Evolutionary conservation across 2,329 filamentous ascomycete species (phyloP), one percentile per base, ranked within the genome.

Genomic region (Byssothecium circinans): DNA sequence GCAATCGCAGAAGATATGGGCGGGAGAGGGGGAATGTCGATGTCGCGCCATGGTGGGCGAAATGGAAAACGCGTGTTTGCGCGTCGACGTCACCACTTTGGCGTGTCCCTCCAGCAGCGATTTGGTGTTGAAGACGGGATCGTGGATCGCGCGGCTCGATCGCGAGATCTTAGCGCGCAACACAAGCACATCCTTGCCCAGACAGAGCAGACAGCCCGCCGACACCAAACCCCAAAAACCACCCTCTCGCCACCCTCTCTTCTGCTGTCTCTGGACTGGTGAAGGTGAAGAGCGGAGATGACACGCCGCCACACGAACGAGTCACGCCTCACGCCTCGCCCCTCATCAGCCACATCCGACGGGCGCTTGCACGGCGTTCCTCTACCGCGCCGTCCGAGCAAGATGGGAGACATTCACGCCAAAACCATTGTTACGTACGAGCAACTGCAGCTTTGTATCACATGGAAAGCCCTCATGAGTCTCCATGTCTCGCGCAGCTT

Each of bases 341-440:
- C n/a, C n/a, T n/a, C n/a, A 5, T 25, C 23, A 25, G 23, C 23
- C 23, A 25, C 23, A 25, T 25, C 23, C 23, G 23, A 10, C 23
- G n/a, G n/a, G n/a, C n/a, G n/a, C n/a, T n/a, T n/a, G n/a, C n/a
- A n/a, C n/a, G n/a, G n/a, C n/a, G n/a, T n/a, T n/a, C n/a, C n/a
- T n/a, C n/a, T n/a, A n/a, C n/a, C n/a, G n/a, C n/a, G n/a, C n/a
- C n/a, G n/a, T n/a, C n/a, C n/a, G n/a, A n/a, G n/a, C n/a, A n/a
- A n/a, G n/a, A n/a, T n/a, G n/a, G n/a, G n/a, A n/a, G n/a, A n/a
- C n/a, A 39, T 39, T 27, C 10, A 25, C 15, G 17, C 12, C n/a
- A 19, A 25, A 29, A 33, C 19, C 45, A 32, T 20, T 43, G 46
- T 58, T 58, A 58, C 56, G 56, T 58, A 57, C 56, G 23, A 53